A percentile compares a stretch with the other conserved stretches of the same genome.
These are phyloP conservation scores for Fusarium sp. DNA, from an alignment of 2,329 filamentous ascomycete genomes.

Conservation along the genomic window DNA sequence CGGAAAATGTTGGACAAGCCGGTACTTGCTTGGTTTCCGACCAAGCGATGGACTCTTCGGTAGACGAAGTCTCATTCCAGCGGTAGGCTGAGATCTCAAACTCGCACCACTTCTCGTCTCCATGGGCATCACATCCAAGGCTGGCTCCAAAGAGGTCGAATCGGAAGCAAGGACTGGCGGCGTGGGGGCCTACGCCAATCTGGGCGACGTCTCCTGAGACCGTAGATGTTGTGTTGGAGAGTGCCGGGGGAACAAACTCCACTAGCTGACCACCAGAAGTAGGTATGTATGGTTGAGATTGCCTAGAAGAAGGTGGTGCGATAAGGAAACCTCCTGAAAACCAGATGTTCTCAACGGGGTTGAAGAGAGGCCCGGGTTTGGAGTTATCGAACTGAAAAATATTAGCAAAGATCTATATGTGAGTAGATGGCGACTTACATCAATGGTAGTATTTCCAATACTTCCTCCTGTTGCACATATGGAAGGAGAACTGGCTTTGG, in stretches of 20 bases:
- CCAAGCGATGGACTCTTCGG: slow-evolving; percentile 53
- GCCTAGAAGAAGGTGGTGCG: slow-evolving; percentile 48
- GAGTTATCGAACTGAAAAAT: slow-evolving; percentile 49
- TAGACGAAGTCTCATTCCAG: slow-evolving; percentile 46
- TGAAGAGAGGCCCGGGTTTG: slow-evolving; percentile 51
- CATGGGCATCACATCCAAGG: slow-evolving; percentile 51
- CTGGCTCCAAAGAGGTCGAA: slow-evolving; percentile 53
- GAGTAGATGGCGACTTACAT: slow-evolving; percentile 45
- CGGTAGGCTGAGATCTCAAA: slow-evolving; percentile 55
- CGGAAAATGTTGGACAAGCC: slow-evolving; percentile 49
- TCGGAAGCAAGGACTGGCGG: slow-evolving; percentile 50
- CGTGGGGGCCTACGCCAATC: slow-evolving; percentile 53
- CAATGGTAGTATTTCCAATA: slow-evolving; percentile 51
- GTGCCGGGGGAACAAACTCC: slow-evolving; percentile 52
- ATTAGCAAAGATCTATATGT: slow-evolving; percentile 18
- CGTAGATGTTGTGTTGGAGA: slow-evolving; percentile 40
- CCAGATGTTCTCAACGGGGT: slow-evolving; percentile 53
- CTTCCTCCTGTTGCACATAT: slow-evolving; percentile 45
- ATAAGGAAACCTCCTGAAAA: slow-evolving; percentile 55
- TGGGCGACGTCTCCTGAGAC: slow-evolving; percentile 50
- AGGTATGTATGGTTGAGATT: slow-evolving; percentile 47
- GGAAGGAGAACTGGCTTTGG: slow-evolving; percentile 24
- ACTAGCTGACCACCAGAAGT: slow-evolving; percentile 53
- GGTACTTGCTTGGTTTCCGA: slow-evolving; percentile 52
- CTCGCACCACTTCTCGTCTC: slow-evolving; percentile 51